Percentiles rank a stretch among this genome's conserved stretches.
These are phyloP conservation scores for Biancaea sappan DNA, from an alignment of 306 rosid genomes.

Conservation along the genomic window DNA sequence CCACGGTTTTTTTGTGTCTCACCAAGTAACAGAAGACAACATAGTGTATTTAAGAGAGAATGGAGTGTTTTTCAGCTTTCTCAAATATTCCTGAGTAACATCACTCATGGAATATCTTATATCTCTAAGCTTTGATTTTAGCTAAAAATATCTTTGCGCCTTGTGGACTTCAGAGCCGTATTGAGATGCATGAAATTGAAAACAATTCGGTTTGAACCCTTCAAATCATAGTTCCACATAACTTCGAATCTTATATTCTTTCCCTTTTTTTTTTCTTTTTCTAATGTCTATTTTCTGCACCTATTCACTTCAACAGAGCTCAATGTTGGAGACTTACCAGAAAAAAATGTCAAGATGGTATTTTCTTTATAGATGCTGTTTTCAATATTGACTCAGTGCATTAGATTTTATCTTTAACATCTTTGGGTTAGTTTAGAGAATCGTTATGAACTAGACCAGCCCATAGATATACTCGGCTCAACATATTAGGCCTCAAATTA, in stretches of 20 bases:
- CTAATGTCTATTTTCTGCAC: neutral
- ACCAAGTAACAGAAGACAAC: neutral
- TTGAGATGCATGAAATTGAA: no score
- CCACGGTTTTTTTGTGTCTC: neutral
- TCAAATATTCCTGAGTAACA: neutral
- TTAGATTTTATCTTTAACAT: neutral
- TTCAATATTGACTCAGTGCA: neutral
- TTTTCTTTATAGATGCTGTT: no score
- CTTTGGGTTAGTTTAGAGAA: neutral
- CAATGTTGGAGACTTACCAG: neutral
- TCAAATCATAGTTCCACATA: no score
- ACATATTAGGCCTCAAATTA: neutral
- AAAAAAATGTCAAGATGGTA: no score
- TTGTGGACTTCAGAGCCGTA: neutral
- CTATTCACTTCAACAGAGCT: neutral
- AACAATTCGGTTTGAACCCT: no score
- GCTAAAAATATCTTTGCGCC: neutral
- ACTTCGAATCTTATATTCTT: no score
- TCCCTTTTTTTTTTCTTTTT: neutral
- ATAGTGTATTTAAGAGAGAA: neutral
- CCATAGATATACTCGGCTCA: neutral
- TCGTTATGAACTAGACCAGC: neutral
- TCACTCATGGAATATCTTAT: neutral
- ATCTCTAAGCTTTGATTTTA: no score
- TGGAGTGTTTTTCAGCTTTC: neutral